These are phyloP conservation scores for Serendipita sp. DNA, from an alignment of 768 basidiomycete genomes.

Conservation along the genomic window DNA sequence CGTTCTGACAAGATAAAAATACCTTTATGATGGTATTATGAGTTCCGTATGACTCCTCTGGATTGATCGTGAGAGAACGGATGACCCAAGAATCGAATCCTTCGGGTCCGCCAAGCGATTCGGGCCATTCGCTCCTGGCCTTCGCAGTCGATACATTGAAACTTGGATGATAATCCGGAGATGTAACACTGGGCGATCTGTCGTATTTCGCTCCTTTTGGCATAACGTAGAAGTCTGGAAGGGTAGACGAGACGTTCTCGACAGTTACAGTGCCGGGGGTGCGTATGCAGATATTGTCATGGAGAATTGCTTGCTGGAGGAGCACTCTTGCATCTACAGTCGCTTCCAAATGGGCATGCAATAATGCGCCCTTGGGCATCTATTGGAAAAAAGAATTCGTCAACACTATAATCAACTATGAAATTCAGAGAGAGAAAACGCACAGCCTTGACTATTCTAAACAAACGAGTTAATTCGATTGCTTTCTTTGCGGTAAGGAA, in stretches of 20 bases:
- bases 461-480: slow-evolving; percentile 46
- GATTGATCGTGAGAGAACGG: slow-evolving; percentile 46
- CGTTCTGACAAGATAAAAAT: neutral
- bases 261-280: slow-evolving; percentile 26
- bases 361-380: slow-evolving; percentile 71
- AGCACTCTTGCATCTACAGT: slow-evolving; percentile 42
- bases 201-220: slow-evolving; percentile 19
- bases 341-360: slow-evolving; percentile 65
- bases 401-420: neutral
- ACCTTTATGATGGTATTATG: slow-evolving; percentile 59
- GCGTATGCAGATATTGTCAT: slow-evolving; percentile 48
- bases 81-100: slow-evolving; percentile 58
- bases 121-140: slow-evolving; percentile 39
- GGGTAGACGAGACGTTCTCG: slow-evolving; percentile 26
- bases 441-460: slow-evolving; percentile 46
- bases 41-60: slow-evolving; percentile 53
- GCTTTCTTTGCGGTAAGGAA: slow-evolving; percentile 50
- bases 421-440: neutral
- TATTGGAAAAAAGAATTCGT: slow-evolving; percentile 14
- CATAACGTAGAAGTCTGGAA: slow-evolving; percentile 41
- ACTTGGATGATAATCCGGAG: slow-evolving; percentile 27
- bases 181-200: slow-evolving; percentile 23
- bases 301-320: slow-evolving; percentile 36
- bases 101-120: slow-evolving; percentile 38
- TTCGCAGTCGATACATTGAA: slow-evolving; percentile 40